Conservation (phyloP, 23 red algal species). For the Gracilariopsis chorda region DNA sequence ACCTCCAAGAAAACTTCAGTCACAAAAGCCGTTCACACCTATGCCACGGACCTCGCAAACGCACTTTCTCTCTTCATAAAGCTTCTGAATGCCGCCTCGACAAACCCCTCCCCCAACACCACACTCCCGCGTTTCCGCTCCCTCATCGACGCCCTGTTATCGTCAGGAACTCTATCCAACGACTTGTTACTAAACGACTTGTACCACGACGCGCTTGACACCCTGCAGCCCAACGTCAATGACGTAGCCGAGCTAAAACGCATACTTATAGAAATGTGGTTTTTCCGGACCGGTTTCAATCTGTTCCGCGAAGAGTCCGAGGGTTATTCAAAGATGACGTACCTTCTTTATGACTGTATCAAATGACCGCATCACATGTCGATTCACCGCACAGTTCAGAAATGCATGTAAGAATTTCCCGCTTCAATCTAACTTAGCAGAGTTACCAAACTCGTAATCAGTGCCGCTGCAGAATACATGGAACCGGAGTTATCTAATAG, state of each 20-base stretch:
- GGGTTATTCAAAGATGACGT: constrained; percentile 51
- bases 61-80: background rate
- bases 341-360: background rate
- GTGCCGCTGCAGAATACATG: constrained; percentile 23
- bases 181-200: too few relatives aligned
- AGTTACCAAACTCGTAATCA: constrained; percentile 41
- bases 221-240: too few relatives aligned
- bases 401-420: background rate
- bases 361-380: background rate
- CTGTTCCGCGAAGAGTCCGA: constrained; percentile 53
- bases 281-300: constrained; percentile 32
- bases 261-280: background rate
- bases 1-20: background rate
- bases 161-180: too few relatives aligned
- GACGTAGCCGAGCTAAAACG: background rate
- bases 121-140: too few relatives aligned
- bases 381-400: background rate
- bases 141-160: too few relatives aligned
- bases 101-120: too few relatives aligned
- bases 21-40: background rate
- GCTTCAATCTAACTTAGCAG: constrained; percentile 17
- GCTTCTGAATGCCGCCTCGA: background rate
- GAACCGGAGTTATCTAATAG: background rate
- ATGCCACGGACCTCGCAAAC: background rate
- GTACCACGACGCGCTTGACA: too few relatives aligned